phyloP scores from a whole-genome alignment of 768 basidiomycete species.

The Lyophyllum shimeji region DNA sequence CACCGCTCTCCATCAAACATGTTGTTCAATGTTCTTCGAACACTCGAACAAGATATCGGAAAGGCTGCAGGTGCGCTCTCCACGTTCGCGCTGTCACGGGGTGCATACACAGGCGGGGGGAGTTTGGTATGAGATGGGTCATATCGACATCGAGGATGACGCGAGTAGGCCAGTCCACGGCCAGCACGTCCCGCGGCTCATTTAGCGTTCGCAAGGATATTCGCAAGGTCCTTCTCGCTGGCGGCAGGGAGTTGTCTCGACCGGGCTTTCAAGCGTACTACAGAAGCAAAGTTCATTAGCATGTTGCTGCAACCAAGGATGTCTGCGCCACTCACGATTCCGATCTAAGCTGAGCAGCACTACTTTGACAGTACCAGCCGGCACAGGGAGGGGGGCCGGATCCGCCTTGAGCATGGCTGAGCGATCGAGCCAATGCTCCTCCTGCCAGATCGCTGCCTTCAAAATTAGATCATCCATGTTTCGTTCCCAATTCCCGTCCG shows the following conservation, averaged over 20 bases:
- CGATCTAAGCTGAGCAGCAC: slow-evolving; percentile 90
- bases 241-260: slow-evolving; percentile 84
- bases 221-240: slow-evolving; percentile 81
- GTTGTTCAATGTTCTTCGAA: background rate
- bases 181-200: background rate
- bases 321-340: slow-evolving; percentile 61
- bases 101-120: background rate
- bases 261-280: slow-evolving; percentile 89
- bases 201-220: slow-evolving; percentile 44
- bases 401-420: slow-evolving; percentile 62
- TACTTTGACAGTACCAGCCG: slow-evolving; percentile 66
- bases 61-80: slow-evolving; percentile 1
- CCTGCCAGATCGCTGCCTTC: slow-evolving; percentile 90
- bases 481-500: slow-evolving; percentile 47
- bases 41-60: background rate
- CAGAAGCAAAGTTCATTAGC: slow-evolving; percentile 15
- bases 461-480: slow-evolving; percentile 96
- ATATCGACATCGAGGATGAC: background rate
- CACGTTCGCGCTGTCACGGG: background rate
- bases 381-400: slow-evolving; percentile 33
- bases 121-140: background rate
- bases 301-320: slow-evolving; percentile 1
- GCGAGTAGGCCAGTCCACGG: background rate
- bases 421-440: slow-evolving; percentile 89
- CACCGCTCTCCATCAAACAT: background rate